These are phyloP conservation scores for Tetrapisispora phaffii DNA, from an alignment of 805 yeast genomes.

Conservation along the genomic window DNA sequence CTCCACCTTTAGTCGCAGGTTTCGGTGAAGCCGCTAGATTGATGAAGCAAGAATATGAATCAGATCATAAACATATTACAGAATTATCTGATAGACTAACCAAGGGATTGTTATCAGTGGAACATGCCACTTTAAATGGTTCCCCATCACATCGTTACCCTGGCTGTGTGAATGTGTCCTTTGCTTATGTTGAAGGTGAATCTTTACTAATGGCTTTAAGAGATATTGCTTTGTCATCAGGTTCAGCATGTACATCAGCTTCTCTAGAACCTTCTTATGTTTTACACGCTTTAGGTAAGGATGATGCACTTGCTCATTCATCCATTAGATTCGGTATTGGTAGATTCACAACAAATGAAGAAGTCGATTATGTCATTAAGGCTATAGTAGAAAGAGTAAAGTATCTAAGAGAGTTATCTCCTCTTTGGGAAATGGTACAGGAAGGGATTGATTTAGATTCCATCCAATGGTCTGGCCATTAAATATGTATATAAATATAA, in stretches of 20 bases:
- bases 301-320: slow-evolving; percentile 97
- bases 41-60: slow-evolving; percentile 60
- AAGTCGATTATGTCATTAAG: slow-evolving; percentile 83
- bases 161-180: slow-evolving; percentile 94
- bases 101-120: slow-evolving; percentile 65
- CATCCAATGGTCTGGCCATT: slow-evolving; percentile 98
- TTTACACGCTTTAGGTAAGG: slow-evolving; percentile 92
- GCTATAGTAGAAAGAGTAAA: slow-evolving; percentile 86
- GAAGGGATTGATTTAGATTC: slow-evolving; percentile 92
- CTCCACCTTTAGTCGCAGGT: slow-evolving; percentile 93
- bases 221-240: slow-evolving; percentile 91
- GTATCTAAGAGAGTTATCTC: slow-evolving; percentile 84
- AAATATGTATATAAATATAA: slow-evolving; percentile 9
- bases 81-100: slow-evolving; percentile 64
- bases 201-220: slow-evolving; percentile 94
- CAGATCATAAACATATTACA: slow-evolving; percentile 62
- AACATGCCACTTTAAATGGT: slow-evolving; percentile 86
- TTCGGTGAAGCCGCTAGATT: slow-evolving; percentile 96
- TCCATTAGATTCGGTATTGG: slow-evolving; percentile 96
- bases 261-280: slow-evolving; percentile 97
- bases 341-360: slow-evolving; percentile 92
- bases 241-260: slow-evolving; percentile 98
- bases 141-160: slow-evolving; percentile 64
- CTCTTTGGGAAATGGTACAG: slow-evolving; percentile 98
- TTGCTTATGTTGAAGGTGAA: slow-evolving; percentile 97